phyloP scores from a whole-genome alignment of 2,329 filamentous ascomycete genomes.

The Fusarium sp. region DNA sequence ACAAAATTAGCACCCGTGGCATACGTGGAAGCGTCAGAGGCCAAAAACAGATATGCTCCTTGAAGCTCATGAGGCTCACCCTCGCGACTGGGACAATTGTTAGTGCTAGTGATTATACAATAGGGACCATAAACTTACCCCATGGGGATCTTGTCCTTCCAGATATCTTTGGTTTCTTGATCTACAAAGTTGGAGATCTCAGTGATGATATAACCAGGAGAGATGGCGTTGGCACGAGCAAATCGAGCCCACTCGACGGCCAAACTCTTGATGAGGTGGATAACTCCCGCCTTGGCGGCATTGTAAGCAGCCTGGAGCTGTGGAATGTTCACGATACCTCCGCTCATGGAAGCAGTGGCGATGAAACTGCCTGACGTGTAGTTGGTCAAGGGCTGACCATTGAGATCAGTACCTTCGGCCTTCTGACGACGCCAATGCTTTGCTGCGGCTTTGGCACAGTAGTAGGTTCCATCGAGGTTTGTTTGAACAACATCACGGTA shows the following conservation, averaged over 20 bases:
- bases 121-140: slow-evolving; percentile 29
- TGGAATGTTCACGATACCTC: slow-evolving; percentile 63
- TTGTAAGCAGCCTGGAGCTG: slow-evolving; percentile 69
- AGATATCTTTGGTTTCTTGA: slow-evolving; percentile 44
- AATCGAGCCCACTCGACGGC: slow-evolving; percentile 69
- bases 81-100: slow-evolving; percentile 40
- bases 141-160: slow-evolving; percentile 46
- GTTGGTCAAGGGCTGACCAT: slow-evolving; percentile 36
- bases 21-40: slow-evolving; percentile 50
- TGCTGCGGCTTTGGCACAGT: slow-evolving; percentile 76
- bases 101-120: background rate
- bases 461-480: slow-evolving; percentile 80
- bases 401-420: slow-evolving; percentile 64
- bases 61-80: slow-evolving; percentile 46
- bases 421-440: slow-evolving; percentile 76
- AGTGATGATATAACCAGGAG: slow-evolving; percentile 52
- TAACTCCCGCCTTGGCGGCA: slow-evolving; percentile 66
- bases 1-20: slow-evolving; percentile 50
- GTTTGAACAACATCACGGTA: slow-evolving; percentile 75
- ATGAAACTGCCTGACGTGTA: slow-evolving; percentile 61
- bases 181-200: slow-evolving; percentile 47
- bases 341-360: slow-evolving; percentile 64
- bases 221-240: slow-evolving; percentile 67
- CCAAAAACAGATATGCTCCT: slow-evolving; percentile 45
- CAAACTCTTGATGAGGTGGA: slow-evolving; percentile 66